These are phyloP conservation scores for Acacia pycnantha DNA, from an alignment of 331 rosid genomes.

Conservation along the genomic window DNA sequence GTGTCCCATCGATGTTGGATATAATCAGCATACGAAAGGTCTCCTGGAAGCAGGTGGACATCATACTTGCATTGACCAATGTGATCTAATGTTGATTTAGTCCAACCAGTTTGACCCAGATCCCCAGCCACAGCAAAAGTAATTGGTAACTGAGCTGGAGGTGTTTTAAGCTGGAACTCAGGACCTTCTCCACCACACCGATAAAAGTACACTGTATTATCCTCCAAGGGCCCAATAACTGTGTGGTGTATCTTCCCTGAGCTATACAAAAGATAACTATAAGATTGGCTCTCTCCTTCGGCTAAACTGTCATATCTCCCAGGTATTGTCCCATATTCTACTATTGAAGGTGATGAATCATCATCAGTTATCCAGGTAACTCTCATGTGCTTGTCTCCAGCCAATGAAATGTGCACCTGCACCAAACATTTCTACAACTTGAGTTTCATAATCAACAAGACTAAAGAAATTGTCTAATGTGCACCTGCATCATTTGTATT, in stretches of 20 bases:
- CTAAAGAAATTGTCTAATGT: not conserved
- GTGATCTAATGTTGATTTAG: constrained; percentile 80
- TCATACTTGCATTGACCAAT: constrained; percentile 73
- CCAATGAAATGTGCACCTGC: constrained; percentile 90
- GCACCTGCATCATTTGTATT: too few relatives aligned
- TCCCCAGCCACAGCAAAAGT: constrained; percentile 87
- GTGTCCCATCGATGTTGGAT: constrained; percentile 77
- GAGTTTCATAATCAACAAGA: constrained; percentile 14
- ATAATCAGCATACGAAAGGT: constrained; percentile 82
- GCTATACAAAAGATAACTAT: constrained; percentile 61
- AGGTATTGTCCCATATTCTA: constrained; percentile 78
- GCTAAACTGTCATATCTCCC: constrained; percentile 54
- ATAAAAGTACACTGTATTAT: constrained; percentile 65
- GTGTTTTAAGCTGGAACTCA: constrained; percentile 79
- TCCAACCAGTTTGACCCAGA: constrained; percentile 87
- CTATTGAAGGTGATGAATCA: constrained; percentile 62
- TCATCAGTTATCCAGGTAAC: constrained; percentile 74
- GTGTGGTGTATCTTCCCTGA: constrained; percentile 92
- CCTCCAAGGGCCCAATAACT: constrained; percentile 83
- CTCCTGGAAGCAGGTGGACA: constrained; percentile 85
- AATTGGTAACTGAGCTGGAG: constrained; percentile 81
- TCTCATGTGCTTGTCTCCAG: constrained; percentile 79
- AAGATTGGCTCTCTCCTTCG: constrained; percentile 80
- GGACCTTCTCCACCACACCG: constrained; percentile 81
- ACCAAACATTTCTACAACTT: constrained; percentile 21